phyloP scores from a whole-genome alignment of 208 protist genomes.

The Crithidia acanthocephali region DNA sequence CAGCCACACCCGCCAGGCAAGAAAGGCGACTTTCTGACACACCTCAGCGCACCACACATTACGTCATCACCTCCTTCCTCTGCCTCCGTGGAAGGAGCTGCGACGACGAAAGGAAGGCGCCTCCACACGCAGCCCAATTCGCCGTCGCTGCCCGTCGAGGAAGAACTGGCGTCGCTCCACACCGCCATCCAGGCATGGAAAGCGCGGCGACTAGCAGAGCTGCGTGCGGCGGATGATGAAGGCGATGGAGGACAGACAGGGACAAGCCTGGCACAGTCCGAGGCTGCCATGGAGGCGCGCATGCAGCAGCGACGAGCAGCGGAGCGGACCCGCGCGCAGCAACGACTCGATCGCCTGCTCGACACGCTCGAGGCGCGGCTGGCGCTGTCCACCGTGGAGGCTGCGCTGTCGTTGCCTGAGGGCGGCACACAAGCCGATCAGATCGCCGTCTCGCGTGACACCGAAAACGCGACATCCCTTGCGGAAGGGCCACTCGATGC shows the following conservation, averaged over 20 bases:
- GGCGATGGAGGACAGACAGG: constrained; percentile 15
- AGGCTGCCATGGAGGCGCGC: constrained; percentile 45
- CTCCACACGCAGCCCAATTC: background rate
- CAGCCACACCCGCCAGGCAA: no score
- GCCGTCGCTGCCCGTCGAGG: background rate
- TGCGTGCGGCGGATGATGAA: background rate
- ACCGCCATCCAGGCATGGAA: constrained; percentile 33
- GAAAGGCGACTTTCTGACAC: no score
- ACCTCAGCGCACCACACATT: no score
- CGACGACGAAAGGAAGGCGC: background rate
- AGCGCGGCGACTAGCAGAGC: constrained; percentile 37
- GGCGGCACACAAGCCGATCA: background rate
- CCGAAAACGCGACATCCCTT: background rate
- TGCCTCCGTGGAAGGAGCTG: background rate
- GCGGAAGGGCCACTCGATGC: no score
- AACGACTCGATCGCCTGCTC: constrained; percentile 52
- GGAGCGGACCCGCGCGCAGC: constrained; percentile 62
- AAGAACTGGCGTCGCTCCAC: constrained; percentile 26
- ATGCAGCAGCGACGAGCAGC: constrained; percentile 32
- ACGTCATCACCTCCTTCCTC: background rate
- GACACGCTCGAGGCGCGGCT: constrained; percentile 37
- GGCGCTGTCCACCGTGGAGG: background rate
- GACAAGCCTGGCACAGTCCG: background rate
- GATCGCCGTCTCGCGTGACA: background rate
- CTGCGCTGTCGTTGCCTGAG: background rate